Evolutionary conservation across 805 yeast species (phyloP), one percentile per base, ranked within the genome.

Genomic region (Millerago galiae): DNA sequence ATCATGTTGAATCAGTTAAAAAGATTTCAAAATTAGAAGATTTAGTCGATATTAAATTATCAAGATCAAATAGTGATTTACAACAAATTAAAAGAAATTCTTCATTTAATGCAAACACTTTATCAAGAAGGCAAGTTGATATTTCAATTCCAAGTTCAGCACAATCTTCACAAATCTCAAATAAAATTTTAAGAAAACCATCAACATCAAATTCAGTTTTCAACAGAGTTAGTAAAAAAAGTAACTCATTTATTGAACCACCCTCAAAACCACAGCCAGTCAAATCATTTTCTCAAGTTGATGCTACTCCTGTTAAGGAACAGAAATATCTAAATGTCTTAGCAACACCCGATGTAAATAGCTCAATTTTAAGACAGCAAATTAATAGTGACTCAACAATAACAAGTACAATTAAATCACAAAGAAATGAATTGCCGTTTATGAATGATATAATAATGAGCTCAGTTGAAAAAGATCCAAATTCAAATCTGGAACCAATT

Each of bases 221-320:
- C 35, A 53, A 47, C 40, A 52, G 60, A 40, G 61, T 55, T 17
- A 57, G 61, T n/a, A 55, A 52, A 30, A 54, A 46, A 35, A 36
- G 27, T 8, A 17, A 36, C 7, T n/a, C 28, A 4, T 26, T 35
- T 17, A n/a, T 14, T 7, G 25, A 31, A 7, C 27, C 14, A 3
- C 29, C 39, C 14, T 5, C 25, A 9, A n/a, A 25, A 6, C 28
- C 9, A n/a, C 49, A 6, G 9, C 43, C 25, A 41, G 39, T 38
- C 4, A 41, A 44, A 16, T 46, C 58, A 3, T 43, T 53, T n/a
- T 47, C 54, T 3, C 61, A 57, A 38, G 60, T 57, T 12, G 55
- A 51, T n/a, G 58, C 49, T 3, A 57, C 61, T 1, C 61, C 61
- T 25, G 44, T 52, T 40, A 57, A 57, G 42, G 49, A 50, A 16